phyloP scores from a whole-genome alignment of 2,329 filamentous ascomycete genomes.

The Trichophyton schoenleinii region DNA sequence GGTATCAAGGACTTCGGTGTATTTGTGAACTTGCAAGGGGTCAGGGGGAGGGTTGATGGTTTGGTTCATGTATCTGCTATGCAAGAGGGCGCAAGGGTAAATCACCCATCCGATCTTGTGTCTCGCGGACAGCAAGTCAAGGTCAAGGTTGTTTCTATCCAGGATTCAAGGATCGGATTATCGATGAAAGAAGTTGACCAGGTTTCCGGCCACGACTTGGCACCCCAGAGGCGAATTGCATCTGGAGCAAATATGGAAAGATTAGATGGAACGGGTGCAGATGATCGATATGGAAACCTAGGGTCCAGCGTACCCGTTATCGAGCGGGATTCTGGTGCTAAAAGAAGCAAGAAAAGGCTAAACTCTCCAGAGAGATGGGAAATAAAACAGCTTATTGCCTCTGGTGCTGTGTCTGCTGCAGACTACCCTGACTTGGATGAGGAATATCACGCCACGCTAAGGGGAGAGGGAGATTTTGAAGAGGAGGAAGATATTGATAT shows the following conservation, averaged over 20 bases:
- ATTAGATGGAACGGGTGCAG: conserved; percentile 48
- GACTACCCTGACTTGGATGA: conserved; percentile 93
- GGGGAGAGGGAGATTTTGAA: conserved; percentile 76
- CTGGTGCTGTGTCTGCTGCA: conserved; percentile 79
- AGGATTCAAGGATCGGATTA: conserved; percentile 67
- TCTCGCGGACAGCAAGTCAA: conserved; percentile 71
- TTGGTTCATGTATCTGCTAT: conserved; percentile 89
- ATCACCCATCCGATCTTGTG: conserved; percentile 81
- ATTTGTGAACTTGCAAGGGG: conserved; percentile 82
- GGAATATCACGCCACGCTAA: conserved; percentile 78
- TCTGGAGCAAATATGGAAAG: conserved; percentile 85
- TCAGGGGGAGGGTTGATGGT: conserved; percentile 80
- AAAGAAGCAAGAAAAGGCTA: conserved; percentile 72
- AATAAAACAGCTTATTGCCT: conserved; percentile 89
- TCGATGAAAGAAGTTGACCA: conserved; percentile 99
- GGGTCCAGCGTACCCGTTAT: conserved; percentile 49
- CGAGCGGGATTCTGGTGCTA: conserved; percentile 45
- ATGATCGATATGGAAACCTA: conserved; percentile 45
- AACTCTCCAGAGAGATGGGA: conserved; percentile 97
- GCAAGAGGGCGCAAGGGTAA: conserved; percentile 70
- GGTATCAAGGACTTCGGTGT: conserved; percentile 91
- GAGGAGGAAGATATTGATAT: conserved; percentile 96
- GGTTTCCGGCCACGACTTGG: conserved; percentile 67
- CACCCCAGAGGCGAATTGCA: conserved; percentile 62
- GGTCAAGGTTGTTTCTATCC: conserved; percentile 81